These are phyloP conservation scores for Ustanciosporium gigantosporum DNA, from an alignment of 1,284 basidiomycete species.

Conservation along the genomic window DNA sequence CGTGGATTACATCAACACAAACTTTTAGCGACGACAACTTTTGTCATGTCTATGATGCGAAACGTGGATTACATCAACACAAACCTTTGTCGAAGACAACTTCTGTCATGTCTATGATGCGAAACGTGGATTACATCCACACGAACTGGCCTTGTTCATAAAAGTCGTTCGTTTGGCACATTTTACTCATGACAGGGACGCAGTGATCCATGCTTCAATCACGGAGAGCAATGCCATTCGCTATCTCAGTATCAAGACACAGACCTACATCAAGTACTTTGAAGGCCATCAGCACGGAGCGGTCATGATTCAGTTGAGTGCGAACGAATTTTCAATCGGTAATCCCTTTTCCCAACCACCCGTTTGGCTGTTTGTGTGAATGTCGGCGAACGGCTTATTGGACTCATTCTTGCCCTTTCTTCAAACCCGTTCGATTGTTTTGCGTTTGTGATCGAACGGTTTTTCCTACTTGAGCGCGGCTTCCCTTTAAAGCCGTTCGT, in stretches of 20 bases:
- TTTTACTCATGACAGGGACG: constrained; percentile 85
- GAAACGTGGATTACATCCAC: constrained; percentile 79
- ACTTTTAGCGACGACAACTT: too few species aligned
- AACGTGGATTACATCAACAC: constrained; percentile 79
- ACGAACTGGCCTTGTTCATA: constrained; percentile 87
- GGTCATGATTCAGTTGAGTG: constrained; percentile 84
- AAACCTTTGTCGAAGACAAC: constrained; percentile 89
- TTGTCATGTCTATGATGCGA: constrained; percentile 84
- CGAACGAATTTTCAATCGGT: too few species aligned
- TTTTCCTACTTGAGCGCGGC: too few species aligned
- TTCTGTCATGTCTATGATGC: constrained; percentile 85
- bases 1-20: constrained; percentile 81
- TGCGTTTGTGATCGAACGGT: too few species aligned
- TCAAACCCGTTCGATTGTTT: too few species aligned
- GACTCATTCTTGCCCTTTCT: too few species aligned
- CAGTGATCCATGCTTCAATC: constrained; percentile 87
- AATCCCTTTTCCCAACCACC: too few species aligned
- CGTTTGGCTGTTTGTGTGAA: too few species aligned
- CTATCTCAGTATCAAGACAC: constrained; percentile 92
- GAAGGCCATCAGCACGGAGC: constrained; percentile 85
- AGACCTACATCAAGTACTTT: constrained; percentile 93
- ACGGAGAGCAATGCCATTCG: constrained; percentile 91
- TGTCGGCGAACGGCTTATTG: too few species aligned
- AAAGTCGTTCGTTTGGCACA: constrained; percentile 92
- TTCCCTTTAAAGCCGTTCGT: too few species aligned